Evolutionary conservation across 345 rosid species (phyloP).

Genomic region (Theobroma cacao): DNA sequence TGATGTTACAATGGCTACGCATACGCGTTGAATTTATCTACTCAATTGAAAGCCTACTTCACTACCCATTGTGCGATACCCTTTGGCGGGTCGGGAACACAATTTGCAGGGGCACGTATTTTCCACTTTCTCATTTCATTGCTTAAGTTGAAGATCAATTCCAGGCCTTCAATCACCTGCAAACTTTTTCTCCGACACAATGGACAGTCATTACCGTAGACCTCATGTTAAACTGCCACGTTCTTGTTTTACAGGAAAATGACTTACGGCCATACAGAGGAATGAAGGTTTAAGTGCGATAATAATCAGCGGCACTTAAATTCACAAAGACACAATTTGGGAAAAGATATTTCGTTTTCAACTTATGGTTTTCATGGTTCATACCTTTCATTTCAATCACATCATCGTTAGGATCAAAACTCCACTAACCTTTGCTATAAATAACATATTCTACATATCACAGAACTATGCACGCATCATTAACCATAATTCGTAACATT

Average conservation of each 20-base stretch:
- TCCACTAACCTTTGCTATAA: slow-evolving; percentile 6
- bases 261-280: neutral
- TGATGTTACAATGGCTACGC: neutral
- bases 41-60: slow-evolving; percentile 2
- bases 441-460: neutral
- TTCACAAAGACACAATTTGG: neutral
- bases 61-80: slow-evolving; percentile 9
- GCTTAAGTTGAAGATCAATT: neutral
- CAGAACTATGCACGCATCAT: neutral
- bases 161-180: neutral
- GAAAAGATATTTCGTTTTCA: neutral
- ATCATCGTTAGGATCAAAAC: neutral
- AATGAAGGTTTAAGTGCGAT: too few relatives aligned
- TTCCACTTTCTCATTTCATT: slow-evolving; percentile 14
- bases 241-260: neutral
- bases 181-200: neutral
- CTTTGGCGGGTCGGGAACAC: neutral
- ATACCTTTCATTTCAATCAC: neutral
- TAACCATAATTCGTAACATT: neutral
- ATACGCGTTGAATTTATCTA: neutral
- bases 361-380: neutral
- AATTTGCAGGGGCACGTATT: slow-evolving; percentile 19
- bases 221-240: slow-evolving; percentile 13
- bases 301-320: too few relatives aligned
- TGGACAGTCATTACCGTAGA: neutral